Evolutionary conservation across 345 rosid genomes (phyloP).

Genomic region (Aquilaria yunnanensis): DNA sequence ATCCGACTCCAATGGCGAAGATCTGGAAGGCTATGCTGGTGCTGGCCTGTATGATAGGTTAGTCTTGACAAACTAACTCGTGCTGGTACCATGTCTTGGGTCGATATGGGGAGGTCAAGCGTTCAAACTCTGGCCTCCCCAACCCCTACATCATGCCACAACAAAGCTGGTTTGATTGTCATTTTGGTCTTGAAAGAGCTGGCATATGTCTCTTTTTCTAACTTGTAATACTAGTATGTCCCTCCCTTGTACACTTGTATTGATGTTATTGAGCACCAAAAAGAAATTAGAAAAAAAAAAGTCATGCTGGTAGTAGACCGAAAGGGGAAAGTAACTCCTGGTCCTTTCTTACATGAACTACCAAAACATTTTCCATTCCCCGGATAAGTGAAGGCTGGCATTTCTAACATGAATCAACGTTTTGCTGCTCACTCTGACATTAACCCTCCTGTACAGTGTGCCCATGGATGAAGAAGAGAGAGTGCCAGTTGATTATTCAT

Average conservation of each 20-base stretch:
- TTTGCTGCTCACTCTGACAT: not conserved
- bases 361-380: no score
- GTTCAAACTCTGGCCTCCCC: not conserved
- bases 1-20: constrained; percentile 43
- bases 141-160: not conserved
- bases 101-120: not conserved
- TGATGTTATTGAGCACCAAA: no score
- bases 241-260: no score
- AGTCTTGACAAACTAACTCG: constrained; percentile 3
- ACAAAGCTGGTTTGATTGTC: no score
- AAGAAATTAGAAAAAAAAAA: no score
- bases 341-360: no score
- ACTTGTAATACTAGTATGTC: no score
- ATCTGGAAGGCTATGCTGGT: constrained; percentile 38
- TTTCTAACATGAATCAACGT: not conserved
- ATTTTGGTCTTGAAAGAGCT: no score
- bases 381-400: no score
- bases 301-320: no score
- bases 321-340: no score
- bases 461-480: constrained; percentile 30
- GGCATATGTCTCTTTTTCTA: no score
- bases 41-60: constrained; percentile 45
- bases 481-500: constrained; percentile 27
- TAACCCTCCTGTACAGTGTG: constrained; percentile 18
- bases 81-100: not conserved